Conservation (phyloP, 495 filamentous ascomycete species). For the Pyrenula aspistea region DNA sequence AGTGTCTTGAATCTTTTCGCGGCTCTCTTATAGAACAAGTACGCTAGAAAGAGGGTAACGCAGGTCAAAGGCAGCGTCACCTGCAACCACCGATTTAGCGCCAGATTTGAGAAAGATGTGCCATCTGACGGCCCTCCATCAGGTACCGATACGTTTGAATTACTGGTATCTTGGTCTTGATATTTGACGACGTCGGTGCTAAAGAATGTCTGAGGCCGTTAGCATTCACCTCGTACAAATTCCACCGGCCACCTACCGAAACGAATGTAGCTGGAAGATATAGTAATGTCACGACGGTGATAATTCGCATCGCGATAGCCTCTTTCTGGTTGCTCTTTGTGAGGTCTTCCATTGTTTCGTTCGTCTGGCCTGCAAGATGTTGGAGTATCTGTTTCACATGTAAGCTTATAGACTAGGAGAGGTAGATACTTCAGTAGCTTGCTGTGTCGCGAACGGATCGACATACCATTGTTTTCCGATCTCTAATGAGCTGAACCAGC, state of each 20-base stretch:
- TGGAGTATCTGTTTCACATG: constrained; percentile 14
- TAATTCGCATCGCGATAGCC: constrained; percentile 20
- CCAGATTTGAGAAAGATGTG: constrained; percentile 19
- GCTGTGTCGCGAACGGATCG: background rate
- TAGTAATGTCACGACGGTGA: constrained; percentile 28
- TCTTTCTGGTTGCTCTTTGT: constrained; percentile 23
- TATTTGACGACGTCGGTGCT: constrained; percentile 34
- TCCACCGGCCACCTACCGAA: constrained; percentile 25
- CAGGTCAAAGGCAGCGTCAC: constrained; percentile 28
- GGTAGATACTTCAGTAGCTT: too few species aligned
- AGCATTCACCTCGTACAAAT: constrained; percentile 28
- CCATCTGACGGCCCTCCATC: too few species aligned
- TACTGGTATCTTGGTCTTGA: constrained; percentile 5
- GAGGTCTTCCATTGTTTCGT: constrained; percentile 19
- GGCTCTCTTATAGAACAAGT: background rate
- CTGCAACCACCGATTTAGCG: constrained; percentile 28
- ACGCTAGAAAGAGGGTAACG: constrained; percentile 8
- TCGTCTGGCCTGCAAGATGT: constrained; percentile 19
- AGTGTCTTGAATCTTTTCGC: too few species aligned
- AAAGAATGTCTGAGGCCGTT: constrained; percentile 26
- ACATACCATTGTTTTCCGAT: constrained; percentile 24
- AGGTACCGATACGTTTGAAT: background rate
- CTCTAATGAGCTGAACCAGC: constrained; percentile 18
- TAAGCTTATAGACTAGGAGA: too few species aligned
- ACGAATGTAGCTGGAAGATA: constrained; percentile 33